These are phyloP conservation scores for Plasmodium vivax DNA, from an alignment of 169 alveolate genomes.

Conservation along the genomic window DNA sequence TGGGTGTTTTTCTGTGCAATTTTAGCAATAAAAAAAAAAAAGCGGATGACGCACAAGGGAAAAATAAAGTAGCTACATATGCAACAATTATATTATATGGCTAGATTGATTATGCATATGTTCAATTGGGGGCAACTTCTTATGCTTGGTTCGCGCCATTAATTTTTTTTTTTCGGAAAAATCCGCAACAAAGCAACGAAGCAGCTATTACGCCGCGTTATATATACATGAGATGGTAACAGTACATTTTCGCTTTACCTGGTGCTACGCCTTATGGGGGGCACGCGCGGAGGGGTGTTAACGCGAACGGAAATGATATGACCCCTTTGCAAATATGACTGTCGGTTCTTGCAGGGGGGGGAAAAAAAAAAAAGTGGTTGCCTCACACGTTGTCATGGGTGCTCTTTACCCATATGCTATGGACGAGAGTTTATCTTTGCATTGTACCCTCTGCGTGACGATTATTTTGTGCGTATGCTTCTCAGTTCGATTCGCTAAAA, in stretches of 20 bases:
- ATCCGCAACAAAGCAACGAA: too few relatives aligned
- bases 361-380: too few relatives aligned
- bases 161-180: background rate
- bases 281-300: background rate
- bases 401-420: too few relatives aligned
- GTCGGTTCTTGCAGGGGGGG: background rate
- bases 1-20: background rate
- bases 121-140: background rate
- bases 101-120: background rate
- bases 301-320: background rate
- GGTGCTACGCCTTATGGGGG: background rate
- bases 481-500: too few relatives aligned
- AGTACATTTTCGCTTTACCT: background rate
- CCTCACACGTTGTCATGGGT: too few relatives aligned
- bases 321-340: background rate
- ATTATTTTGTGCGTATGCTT: too few relatives aligned
- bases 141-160: background rate
- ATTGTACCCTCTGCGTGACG: too few relatives aligned
- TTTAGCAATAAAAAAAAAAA: background rate
- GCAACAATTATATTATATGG: background rate
- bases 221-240: background rate
- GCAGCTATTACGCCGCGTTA: background rate
- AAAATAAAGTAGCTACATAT: background rate
- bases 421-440: too few relatives aligned
- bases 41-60: background rate